phyloP scores from a whole-genome alignment of 139 green algal species.

The Haematococcus sp. region DNA sequence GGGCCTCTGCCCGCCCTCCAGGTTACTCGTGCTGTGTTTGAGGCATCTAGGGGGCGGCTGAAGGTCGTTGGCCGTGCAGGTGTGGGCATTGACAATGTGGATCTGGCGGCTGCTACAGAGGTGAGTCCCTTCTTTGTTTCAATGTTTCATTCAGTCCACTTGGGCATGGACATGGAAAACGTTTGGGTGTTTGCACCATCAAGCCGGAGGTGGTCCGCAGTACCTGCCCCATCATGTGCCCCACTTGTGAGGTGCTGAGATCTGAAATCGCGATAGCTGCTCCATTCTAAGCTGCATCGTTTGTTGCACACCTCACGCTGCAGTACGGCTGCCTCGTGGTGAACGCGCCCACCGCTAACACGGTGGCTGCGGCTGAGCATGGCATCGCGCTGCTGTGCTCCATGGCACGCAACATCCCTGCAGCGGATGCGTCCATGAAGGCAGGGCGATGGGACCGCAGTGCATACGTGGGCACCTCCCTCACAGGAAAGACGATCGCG shows the following conservation, averaged over 20 bases:
- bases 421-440: conserved; percentile 90
- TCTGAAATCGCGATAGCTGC: neutral
- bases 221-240: neutral
- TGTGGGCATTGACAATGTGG: conserved; percentile 96
- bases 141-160: too few relatives aligned
- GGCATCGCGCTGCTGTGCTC: conserved; percentile 91
- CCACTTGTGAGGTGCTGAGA: neutral
- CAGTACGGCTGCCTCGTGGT: conserved; percentile 90
- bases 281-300: neutral
- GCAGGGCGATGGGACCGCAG: conserved; percentile 82
- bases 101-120: conserved; percentile 91
- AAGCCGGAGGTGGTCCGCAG: too few relatives aligned
- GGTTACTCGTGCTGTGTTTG: conserved; percentile 88
- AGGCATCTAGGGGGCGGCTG: conserved; percentile 86
- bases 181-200: too few relatives aligned
- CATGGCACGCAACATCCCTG: conserved; percentile 82
- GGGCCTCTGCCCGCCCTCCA: conserved; percentile 15
- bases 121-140: too few relatives aligned
- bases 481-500: conserved; percentile 92
- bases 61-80: conserved; percentile 94
- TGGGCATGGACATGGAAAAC: too few relatives aligned
- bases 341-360: conserved; percentile 98
- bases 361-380: conserved; percentile 94
- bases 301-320: neutral
- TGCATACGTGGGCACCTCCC: conserved; percentile 81